Evolutionary conservation across 2,329 filamentous ascomycete genomes (phyloP), one percentile per base, ranked within the genome.

Genomic region (Sclerotinia glacialis): DNA sequence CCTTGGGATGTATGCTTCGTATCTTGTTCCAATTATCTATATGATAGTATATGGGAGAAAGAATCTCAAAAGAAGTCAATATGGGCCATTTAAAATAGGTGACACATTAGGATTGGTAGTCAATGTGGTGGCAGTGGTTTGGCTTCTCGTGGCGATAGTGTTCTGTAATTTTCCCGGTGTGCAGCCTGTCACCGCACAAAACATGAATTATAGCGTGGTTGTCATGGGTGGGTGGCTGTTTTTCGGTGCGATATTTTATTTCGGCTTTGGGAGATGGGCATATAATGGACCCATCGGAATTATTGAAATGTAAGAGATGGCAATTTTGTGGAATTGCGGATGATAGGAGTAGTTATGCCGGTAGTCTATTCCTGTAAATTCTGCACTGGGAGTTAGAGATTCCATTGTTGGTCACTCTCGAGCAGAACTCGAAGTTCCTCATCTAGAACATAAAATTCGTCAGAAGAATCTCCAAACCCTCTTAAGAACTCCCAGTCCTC

Each of bases 121-220:
- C 5, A 83, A 84, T 37, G n/a, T 77, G 0, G 64, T 82, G 8
- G 77, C 79, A 0, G 72, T 80, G 21, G 65, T 77, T 2, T 85
- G 81, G 80, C 77, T 82, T 26, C 53, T 76, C 0, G 67, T 83
- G 8, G 79, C 79, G 0, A 78, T 81, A 46, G 67, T 82, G 1
- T 81, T 83, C 50, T 81, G 80, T 69, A 80, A 77, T 0, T 81
- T 83, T 46, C 81, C 80, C 0, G 76, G 75, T 1, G 65, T 71
- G 0, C 74, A 79, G 71, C 82, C 80, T 0, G 78, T 80, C 0
- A 79, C 78, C 1, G 66, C 77, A 0, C 74, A 78, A 46, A 80
- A 77, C 21, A 83, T 83, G 80, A 83, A 83, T 53, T 83, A 83
- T 65, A 77, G 77, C 0, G 76, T 76, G 44, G 79, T 81, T 0